Conservation (phyloP, 2,329 filamentous ascomycete species). For the Penicillium olsonii region DNA sequence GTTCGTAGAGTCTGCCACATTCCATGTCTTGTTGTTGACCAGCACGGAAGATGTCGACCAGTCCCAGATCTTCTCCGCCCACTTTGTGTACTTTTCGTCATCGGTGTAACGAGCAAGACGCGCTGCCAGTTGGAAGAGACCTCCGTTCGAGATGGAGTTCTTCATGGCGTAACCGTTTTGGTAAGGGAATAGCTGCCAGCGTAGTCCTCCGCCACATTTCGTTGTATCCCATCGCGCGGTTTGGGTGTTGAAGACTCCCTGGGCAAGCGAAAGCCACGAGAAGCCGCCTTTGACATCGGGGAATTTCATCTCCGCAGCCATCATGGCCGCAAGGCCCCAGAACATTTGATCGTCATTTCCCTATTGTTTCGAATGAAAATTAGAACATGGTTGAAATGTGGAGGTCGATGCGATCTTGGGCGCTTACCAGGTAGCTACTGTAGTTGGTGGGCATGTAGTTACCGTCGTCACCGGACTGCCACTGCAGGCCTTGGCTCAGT, state of each 20-base stretch:
- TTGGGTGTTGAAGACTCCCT: conserved; percentile 73
- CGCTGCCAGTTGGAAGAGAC: conserved; percentile 79
- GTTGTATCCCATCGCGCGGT: conserved; percentile 68
- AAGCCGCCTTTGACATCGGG: conserved; percentile 54
- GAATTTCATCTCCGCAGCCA: conserved; percentile 66
- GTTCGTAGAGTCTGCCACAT: conserved; percentile 66
- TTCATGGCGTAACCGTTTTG: conserved; percentile 83
- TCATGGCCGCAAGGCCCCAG: conserved; percentile 69
- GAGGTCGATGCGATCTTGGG: background rate
- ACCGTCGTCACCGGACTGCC: conserved; percentile 34
- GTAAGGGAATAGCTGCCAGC: conserved; percentile 77
- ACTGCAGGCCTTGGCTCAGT: conserved; percentile 45
- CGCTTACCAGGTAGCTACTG: conserved; percentile 32
- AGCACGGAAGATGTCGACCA: conserved; percentile 60
- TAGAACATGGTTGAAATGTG: background rate
- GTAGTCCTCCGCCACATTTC: conserved; percentile 69
- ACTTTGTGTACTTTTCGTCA: conserved; percentile 65
- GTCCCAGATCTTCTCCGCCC: conserved; percentile 63
- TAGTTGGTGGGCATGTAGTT: conserved; percentile 43
- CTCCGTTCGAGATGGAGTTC: conserved; percentile 77
- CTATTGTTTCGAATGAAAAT: conserved; percentile 14
- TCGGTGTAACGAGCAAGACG: conserved; percentile 67
- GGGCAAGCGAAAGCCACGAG: conserved; percentile 59
- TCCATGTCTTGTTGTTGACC: conserved; percentile 60
- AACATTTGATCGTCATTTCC: conserved; percentile 74